phyloP scores from a whole-genome alignment of 805 yeast genomes.

The Kazachstania martiniae region DNA sequence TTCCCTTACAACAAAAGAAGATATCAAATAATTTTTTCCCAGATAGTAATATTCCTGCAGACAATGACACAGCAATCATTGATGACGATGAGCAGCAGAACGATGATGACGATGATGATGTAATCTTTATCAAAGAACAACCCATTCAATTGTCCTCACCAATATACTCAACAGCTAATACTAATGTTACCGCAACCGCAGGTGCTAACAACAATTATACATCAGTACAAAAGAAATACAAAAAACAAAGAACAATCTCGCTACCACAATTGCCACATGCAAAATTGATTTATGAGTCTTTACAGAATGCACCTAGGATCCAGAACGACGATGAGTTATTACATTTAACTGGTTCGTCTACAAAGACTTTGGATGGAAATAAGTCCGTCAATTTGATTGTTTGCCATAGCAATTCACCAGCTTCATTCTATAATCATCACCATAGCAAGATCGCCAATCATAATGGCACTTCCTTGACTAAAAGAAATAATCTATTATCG shows the following conservation, averaged over 20 bases:
- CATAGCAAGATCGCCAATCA: background rate
- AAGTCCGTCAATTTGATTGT: slow-evolving; percentile 16
- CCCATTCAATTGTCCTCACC: slow-evolving; percentile 6
- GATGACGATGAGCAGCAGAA: slow-evolving; percentile 3
- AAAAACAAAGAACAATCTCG: slow-evolving; percentile 41
- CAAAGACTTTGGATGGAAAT: slow-evolving; percentile 25
- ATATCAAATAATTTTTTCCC: background rate
- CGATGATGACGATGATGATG: slow-evolving; percentile 19
- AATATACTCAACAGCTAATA: background rate
- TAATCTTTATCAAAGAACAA: slow-evolving; percentile 24
- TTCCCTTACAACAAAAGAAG: background rate
- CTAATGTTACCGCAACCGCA: slow-evolving; percentile 4
- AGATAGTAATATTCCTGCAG: background rate
- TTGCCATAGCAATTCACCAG: slow-evolving; percentile 14
- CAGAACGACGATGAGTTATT: slow-evolving; percentile 25
- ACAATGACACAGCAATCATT: background rate
- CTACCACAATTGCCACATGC: slow-evolving; percentile 45
- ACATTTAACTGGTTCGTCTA: slow-evolving; percentile 24
- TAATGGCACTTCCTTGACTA: background rate
- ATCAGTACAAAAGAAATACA: slow-evolving; percentile 13
- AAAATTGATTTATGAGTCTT: slow-evolving; percentile 29
- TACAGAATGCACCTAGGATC: slow-evolving; percentile 4
- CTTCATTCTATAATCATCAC: too few species aligned
- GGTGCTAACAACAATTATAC: background rate
- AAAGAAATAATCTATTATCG: background rate